Base-by-base conservation (phyloP, 108 stramenopile genomes). In the Craspedostauros australis region DNA sequence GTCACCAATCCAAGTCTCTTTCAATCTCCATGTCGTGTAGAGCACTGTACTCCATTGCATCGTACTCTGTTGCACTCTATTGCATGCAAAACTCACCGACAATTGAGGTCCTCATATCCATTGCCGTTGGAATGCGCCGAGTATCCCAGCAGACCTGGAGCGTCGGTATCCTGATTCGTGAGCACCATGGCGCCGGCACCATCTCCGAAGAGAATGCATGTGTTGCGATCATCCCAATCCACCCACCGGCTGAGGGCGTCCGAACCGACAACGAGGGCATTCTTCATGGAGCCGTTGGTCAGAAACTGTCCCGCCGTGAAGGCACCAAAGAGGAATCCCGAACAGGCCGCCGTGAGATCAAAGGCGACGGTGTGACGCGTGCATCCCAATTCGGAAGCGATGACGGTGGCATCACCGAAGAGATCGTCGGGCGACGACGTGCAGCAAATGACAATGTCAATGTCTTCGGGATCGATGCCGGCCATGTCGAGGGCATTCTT, bases 151-250 rank as follows among this genome's bases (percentile, higher is more conserved):
- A 97, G 46, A 18, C 94, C 94, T 33, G 77, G 54, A 1, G 34
- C 42, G 39, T 65, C 76, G 1, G 64, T 74, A n/a, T 61, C 75
- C 21, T 68, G 30, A 24, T 75, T 68, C 8, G 83, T 60, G 9
- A 96, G 32, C 11, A 97, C 94, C 82, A 94, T 82, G n/a, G 96
- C 96, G 1, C 95, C 96, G 2, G 95, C 94, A 5, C 95, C 96
- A 75, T 98, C 96, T 19, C 96, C 96, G 72, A 98, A 98, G 19
- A 98, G 62, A 44, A 98, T 98, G 52, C 95, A 96, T 3, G 79
- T 57, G 72, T 95, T 95, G 24, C 96, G 75, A 66, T 98, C 94
- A 43, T 87, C 89, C 96, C 96, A 98, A 71, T 98, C 96, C 2
- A 95, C 86, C 88, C 88, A 93, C 57, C 96, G 74, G 26, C 75